These are phyloP conservation scores for Coemansia sp. DNA, from an alignment of 192 early-diverging fungal genomes.

Conservation along the genomic window DNA sequence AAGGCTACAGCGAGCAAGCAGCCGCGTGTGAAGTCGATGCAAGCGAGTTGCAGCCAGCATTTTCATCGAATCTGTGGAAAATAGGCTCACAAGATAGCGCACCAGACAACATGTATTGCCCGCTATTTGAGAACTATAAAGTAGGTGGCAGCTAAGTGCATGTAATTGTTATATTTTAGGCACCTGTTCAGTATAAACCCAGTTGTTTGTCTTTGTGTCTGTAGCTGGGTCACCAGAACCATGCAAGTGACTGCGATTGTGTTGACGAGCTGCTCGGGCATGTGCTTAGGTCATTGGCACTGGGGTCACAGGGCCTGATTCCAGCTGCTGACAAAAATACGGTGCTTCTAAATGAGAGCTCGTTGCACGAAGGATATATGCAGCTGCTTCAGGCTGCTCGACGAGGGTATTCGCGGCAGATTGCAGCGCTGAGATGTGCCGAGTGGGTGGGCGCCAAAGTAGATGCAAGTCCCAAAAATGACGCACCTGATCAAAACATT, in stretches of 20 bases:
- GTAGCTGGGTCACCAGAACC: conserved; percentile 21
- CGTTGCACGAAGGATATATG: conserved; percentile 26
- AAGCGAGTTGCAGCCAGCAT: not conserved
- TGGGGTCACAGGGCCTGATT: not conserved
- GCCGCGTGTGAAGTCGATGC: not conserved
- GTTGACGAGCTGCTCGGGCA: conserved; percentile 12
- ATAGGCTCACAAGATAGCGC: conserved; percentile 16
- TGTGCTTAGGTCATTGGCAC: conserved; percentile 14
- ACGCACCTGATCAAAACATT: not conserved
- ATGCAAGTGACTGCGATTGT: conserved; percentile 15
- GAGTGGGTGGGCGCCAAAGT: conserved; percentile 14
- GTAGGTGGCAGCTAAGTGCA: conserved; percentile 5
- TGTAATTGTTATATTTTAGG: conserved; percentile 1
- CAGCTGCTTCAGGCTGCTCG: conserved; percentile 19
- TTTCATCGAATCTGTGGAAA: conserved; percentile 19
- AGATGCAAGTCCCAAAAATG: not conserved
- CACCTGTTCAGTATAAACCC: not conserved
- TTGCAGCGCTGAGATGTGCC: conserved; percentile 11
- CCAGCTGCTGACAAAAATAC: not conserved
- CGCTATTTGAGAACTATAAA: conserved; percentile 37
- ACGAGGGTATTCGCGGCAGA: conserved; percentile 17
- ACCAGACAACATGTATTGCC: conserved; percentile 19
- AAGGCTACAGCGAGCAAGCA: not conserved
- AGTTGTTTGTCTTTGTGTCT: conserved; percentile 4
- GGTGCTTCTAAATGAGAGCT: conserved; percentile 1